Evolutionary conservation across 1,139 yeast genomes (phyloP), one percentile per base, ranked within the genome.

Genomic region (Magnusiomyces paraingens): DNA sequence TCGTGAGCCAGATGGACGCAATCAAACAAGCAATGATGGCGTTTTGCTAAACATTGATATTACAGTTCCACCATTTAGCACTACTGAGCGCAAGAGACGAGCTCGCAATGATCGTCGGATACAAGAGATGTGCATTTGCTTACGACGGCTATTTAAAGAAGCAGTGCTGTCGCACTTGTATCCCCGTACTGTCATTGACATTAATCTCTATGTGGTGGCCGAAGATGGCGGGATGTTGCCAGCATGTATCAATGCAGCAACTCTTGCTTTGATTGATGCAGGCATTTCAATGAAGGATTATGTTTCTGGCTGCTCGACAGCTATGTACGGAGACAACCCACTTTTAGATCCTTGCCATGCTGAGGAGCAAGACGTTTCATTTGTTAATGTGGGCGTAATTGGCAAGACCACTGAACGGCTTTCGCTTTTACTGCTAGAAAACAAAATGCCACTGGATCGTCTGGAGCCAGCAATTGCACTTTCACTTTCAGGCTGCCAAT

Each of bases 271-370:
- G 51, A 82, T 93, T 48, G 98, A 94, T 70, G 97, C 98, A 1
- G 99, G 99, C 48, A 84, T 93, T 47, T 87, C 97, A 17, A 85
- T 93, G 88, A 86, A 86, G 65, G 98, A 93, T 67, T 91, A 88
- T 66, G 86, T 93, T 14, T 80, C 90, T 52, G 83, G 95, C 2
- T 78, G 89, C 39, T 78, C 85, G 39, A 87, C 91, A 6, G 98
- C 97, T 0, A 71, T 88, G 42, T 84, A 82, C 64, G 93, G 86
- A 61, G 78, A 82, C 14, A 72, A 71, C 10, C 90, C 96, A 14
- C 72, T 93, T 57, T 73, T 93, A 18, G 99, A 93, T 67, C 79
- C 93, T 55, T 89, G 87, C 66, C 76, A 83, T 11, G 69, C 87
- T 58, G 99, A 94, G 68, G 97, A 90, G 66, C 76, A 74, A 53